Base-by-base conservation (phyloP, 768 basidiomycete genomes). In the Termitomyces sp. region DNA sequence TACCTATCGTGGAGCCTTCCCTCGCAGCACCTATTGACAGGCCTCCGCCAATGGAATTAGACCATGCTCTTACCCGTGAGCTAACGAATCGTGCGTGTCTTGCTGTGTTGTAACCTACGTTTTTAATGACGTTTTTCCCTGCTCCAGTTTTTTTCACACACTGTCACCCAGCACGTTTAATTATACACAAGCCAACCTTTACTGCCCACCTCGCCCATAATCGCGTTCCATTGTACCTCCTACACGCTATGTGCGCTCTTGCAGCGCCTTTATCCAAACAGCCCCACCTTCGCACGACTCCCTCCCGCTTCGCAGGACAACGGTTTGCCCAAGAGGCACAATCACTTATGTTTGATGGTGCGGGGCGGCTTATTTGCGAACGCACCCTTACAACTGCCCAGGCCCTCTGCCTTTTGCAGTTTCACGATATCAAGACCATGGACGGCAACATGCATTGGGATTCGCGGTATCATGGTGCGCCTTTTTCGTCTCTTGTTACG, bases 171-270 rank as follows among this genome's bases (percentile, higher is more conserved):
- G 83, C 86, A 60, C 83, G 87, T 37, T 79, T 86, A 64, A 78
- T 92, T 59, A 82, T 93, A 46, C 91, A 93, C 71, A 89, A 89
- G 53, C 87, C 91, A 22, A 84, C 86, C 8, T 93, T 93, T 64
- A 77, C 85, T 24, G 78, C 84, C 2, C 78, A 82, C 33, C 81
- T 93, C 8, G 82, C 82, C 56, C 82, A 83, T 59, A 85, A 85
- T 62, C 78, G 80, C 56, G 80, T 93, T 33, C 91, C 91, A 40
- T 71, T 77, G 33, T 82, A 89, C 66, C 83, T 93, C 27, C 75
- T 93, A 18, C 81, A 87, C 47, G 86, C 89, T 0, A 76, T 93
- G 7, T 91, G 88, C 67, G 89, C 91, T 4, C 77, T 91, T 34
- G 90, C 91, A 6, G 89, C 91, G 20, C 89, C 88, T 9, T 72